phyloP scores from a whole-genome alignment of 768 basidiomycete genomes.

The Lepiota venenata region DNA sequence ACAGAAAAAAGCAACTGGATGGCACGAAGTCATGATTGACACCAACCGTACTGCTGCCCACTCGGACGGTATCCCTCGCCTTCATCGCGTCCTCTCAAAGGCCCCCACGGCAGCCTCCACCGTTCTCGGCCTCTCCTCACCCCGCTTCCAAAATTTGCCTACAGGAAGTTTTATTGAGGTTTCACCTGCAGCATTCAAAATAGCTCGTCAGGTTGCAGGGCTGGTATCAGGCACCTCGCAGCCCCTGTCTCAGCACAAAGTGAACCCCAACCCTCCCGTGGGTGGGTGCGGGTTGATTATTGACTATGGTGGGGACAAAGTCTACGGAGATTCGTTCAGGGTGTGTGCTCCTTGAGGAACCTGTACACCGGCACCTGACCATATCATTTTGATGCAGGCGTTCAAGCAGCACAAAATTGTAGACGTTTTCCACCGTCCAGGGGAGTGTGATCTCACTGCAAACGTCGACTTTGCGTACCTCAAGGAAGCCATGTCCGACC shows the following conservation, averaged over 20 bases:
- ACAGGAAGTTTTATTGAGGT: constrained; percentile 79
- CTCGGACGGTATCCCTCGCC: constrained; percentile 20
- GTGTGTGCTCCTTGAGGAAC: constrained; percentile 43
- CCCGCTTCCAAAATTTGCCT: constrained; percentile 66
- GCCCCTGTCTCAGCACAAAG: constrained; percentile 6
- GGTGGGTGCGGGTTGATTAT: constrained; percentile 74
- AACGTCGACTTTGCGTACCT: constrained; percentile 96
- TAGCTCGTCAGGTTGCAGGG: constrained; percentile 65
- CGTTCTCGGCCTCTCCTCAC: constrained; percentile 61
- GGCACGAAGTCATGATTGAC: constrained; percentile 83
- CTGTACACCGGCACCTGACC: not conserved
- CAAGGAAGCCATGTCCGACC: constrained; percentile 65
- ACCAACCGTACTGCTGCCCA: constrained; percentile 22
- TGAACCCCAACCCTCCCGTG: constrained; percentile 12
- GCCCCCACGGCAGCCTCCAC: constrained; percentile 45
- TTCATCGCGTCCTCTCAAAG: constrained; percentile 67
- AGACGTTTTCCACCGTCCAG: constrained; percentile 81
- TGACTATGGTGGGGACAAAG: constrained; percentile 82
- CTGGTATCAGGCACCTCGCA: constrained; percentile 36
- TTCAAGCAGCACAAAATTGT: constrained; percentile 87
- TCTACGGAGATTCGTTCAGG: constrained; percentile 73
- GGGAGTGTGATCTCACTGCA: constrained; percentile 89
- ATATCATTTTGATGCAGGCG: constrained; percentile 46
- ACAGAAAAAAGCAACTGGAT: constrained; percentile 76
- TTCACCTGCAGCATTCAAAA: constrained; percentile 64